Evolutionary conservation across 2,329 filamentous ascomycete species (phyloP), one percentile per base, ranked within the genome.

Genomic region (Didymella pinodella): DNA sequence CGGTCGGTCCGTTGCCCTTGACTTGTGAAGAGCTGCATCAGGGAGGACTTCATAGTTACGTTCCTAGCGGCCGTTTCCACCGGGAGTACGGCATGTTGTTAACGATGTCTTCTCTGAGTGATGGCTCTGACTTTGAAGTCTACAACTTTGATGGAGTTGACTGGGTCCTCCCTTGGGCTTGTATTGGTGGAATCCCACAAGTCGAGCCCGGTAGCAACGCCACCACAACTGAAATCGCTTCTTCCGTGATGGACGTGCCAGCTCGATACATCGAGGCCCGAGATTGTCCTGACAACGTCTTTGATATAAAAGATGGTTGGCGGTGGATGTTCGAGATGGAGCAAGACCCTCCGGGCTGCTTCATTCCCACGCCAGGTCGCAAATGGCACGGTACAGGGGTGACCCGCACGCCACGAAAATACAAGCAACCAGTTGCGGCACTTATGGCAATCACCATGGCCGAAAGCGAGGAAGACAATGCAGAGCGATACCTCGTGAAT

Each of bases 21-120:
- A 67, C 65, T 0, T 61, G 59, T 10, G 67, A 70, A n/a, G 67
- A 70, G 26, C 34, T 68, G 0, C 63, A 64, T 0, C 67, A 70
- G 26, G 54, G 48, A 0, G 66, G 67, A 0, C 25, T 70, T 0
- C 51, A 67, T 3, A 48, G 61, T 7, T 67, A 66, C 26, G 62
- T 63, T 1, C 67, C 67, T 0, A 59, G 65, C 14, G 66, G 67
- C 1, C 52, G 59, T 2, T 8, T 57, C 0, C 65, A 70, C 16
- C 67, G 65, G 0, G 67, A 70, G 16, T 54, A 46, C 6, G 66
- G 54, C 0, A 11, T 65, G n/a, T 7, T 70, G 0, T 66, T 66
- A 0, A 46, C 57, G 0, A 54, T 65, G 34, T 51, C 57, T 0
- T 12, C 25, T 0, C 20, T 67, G 1, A 62, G 62, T 49, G 67